Conservation (phyloP, 2,329 filamentous ascomycete genomes). For the Neurospora crassa region DNA sequence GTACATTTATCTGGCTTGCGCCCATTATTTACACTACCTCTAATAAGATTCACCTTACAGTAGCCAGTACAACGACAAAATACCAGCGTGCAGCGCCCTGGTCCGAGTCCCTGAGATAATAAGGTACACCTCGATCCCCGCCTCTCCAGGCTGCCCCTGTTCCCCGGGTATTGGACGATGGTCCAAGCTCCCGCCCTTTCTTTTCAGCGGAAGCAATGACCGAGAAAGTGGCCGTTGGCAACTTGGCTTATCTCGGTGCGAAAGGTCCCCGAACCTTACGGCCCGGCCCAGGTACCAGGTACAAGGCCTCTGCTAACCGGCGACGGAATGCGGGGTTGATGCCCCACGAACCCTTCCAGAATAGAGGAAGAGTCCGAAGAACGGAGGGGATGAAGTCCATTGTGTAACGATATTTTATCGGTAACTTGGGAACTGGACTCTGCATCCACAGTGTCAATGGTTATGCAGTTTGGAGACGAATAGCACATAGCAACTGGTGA, state of each 20-base stretch:
- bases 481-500: neutral
- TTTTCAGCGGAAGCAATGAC: too few species aligned
- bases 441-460: neutral
- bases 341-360: conserved; percentile 1
- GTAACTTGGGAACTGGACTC: neutral
- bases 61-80: neutral
- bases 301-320: neutral
- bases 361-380: conserved; percentile 12
- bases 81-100: neutral
- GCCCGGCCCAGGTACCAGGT: neutral
- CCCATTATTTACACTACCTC: neutral
- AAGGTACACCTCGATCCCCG: too few species aligned
- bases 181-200: neutral
- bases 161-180: neutral
- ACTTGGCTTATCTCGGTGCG: neutral
- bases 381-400: conserved; percentile 13
- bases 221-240: too few species aligned
- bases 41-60: neutral
- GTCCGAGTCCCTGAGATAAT: neutral
- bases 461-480: neutral
- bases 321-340: conserved; percentile 12
- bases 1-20: neutral
- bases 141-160: neutral
- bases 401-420: neutral
- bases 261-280: neutral